A percentile compares a stretch with the other conserved stretches of the same genome.
Evolutionary conservation across 345 rosid species (phyloP).

Genomic region (Cochlearia excelsa): DNA sequence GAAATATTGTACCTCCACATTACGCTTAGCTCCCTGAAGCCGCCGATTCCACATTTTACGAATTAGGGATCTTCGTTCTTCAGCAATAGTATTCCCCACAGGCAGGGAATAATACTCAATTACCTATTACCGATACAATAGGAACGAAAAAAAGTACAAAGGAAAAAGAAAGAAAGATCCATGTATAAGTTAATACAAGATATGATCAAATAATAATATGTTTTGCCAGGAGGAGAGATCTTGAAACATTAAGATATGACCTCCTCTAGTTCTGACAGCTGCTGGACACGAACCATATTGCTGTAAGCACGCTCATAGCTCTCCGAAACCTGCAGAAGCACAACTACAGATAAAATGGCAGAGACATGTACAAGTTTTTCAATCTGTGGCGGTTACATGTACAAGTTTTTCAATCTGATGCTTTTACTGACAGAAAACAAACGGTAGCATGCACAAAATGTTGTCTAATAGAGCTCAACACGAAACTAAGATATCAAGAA

Average conservation of each 20-base stretch:
- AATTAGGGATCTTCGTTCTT: constrained; percentile 79
- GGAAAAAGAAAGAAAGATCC: constrained; percentile 22
- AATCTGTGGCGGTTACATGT: neutral
- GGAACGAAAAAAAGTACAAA: constrained; percentile 13
- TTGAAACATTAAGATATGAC: constrained; percentile 41
- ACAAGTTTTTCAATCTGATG: constrained; percentile 4
- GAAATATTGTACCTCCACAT: constrained; percentile 76
- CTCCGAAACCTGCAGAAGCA: constrained; percentile 73
- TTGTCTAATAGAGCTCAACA: constrained; percentile 1
- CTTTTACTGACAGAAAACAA: constrained; percentile 12
- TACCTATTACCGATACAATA: constrained; percentile 49
- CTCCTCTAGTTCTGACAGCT: constrained; percentile 96
- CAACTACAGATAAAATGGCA: constrained; percentile 17
- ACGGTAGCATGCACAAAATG: constrained; percentile 14
- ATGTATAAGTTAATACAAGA: constrained; percentile 19
- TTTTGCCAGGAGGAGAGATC: constrained; percentile 12
- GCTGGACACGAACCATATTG: constrained; percentile 99
- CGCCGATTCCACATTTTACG: constrained; percentile 99
- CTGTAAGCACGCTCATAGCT: constrained; percentile 96
- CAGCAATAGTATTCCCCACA: constrained; percentile 64
- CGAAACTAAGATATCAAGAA: too few relatives aligned
- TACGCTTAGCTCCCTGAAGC: constrained; percentile 88
- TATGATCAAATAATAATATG: constrained; percentile 25
- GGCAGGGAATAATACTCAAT: constrained; percentile 94
- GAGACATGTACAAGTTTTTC: constrained; percentile 16